Percentiles rank a stretch among this genome's conserved stretches.
These are phyloP conservation scores for Handroanthus guayacan DNA, from an alignment of 257 asterid genomes.

Conservation along the genomic window DNA sequence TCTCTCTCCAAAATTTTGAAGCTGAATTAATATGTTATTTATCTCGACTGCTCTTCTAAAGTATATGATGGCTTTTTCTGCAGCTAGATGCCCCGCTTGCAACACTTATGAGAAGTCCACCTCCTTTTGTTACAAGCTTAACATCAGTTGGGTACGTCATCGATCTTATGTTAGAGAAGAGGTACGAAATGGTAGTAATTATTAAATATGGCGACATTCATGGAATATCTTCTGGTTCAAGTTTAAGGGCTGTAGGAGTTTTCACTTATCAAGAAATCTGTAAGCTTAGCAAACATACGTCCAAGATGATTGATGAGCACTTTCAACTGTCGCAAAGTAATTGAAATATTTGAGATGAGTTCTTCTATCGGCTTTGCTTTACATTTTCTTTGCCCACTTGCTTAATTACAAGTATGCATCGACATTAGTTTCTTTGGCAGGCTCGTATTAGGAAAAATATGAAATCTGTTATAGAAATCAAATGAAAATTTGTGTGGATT, in stretches of 20 bases:
- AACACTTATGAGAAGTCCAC: slow-evolving; percentile 65
- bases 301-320: slow-evolving; percentile 38
- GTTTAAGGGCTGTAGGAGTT: slow-evolving; percentile 64
- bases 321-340: slow-evolving; percentile 41
- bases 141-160: slow-evolving; percentile 59
- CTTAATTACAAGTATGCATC: slow-evolving; percentile 17
- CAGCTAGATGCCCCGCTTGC: slow-evolving; percentile 70
- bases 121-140: slow-evolving; percentile 63
- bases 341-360: slow-evolving; percentile 44
- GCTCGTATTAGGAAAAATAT: no score
- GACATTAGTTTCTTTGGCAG: slow-evolving; percentile 10
- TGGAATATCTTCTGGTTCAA: slow-evolving; percentile 51
- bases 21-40: background rate
- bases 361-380: slow-evolving; percentile 28
- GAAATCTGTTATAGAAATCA: no score
- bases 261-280: slow-evolving; percentile 54
- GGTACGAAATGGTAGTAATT: slow-evolving; percentile 59
- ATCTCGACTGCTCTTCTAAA: background rate
- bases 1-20: slow-evolving; percentile 14
- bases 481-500: no score
- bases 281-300: slow-evolving; percentile 48
- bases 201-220: slow-evolving; percentile 53
- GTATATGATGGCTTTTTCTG: slow-evolving; percentile 32
- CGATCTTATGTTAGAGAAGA: slow-evolving; percentile 64
- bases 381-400: background rate